phyloP scores from a whole-genome alignment of 2,329 filamentous ascomycete genomes.

The Neonectria hederae region DNA sequence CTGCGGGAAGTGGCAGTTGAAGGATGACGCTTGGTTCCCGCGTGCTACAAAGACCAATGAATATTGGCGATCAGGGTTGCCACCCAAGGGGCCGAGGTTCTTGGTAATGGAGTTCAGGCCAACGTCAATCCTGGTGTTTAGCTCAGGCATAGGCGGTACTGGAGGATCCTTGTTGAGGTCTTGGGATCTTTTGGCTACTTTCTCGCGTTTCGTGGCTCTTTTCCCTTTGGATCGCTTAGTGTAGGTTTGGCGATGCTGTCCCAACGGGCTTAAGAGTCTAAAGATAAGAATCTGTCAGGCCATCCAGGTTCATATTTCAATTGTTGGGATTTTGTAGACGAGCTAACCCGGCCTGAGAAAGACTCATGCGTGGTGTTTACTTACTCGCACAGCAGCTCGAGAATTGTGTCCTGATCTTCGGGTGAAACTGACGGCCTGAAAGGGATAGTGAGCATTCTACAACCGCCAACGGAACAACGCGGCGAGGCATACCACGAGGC shows the following conservation, averaged over 20 bases:
- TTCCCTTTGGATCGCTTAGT: slow-evolving; percentile 69
- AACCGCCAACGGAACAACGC: neutral
- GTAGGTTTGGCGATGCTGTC: slow-evolving; percentile 66
- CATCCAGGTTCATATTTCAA: neutral
- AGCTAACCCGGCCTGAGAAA: neutral
- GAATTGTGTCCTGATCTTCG: slow-evolving; percentile 69
- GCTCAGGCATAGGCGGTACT: slow-evolving; percentile 55
- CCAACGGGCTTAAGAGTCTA: slow-evolving; percentile 72
- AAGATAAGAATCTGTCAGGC: slow-evolving; percentile 9
- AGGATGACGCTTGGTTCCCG: slow-evolving; percentile 64
- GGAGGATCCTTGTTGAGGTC: slow-evolving; percentile 41
- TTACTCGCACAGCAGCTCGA: slow-evolving; percentile 75
- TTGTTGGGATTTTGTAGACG: neutral
- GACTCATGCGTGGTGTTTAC: slow-evolving; percentile 29
- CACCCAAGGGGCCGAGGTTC: slow-evolving; percentile 50
- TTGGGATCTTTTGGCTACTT: slow-evolving; percentile 44
- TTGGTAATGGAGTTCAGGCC: slow-evolving; percentile 73
- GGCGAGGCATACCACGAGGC: slow-evolving; percentile 64
- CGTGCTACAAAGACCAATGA: slow-evolving; percentile 67
- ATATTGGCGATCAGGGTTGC: slow-evolving; percentile 46
- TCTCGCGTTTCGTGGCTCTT: slow-evolving; percentile 61
- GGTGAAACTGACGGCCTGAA: slow-evolving; percentile 67
- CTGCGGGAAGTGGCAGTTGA: slow-evolving; percentile 69
- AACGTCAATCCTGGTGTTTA: slow-evolving; percentile 67
- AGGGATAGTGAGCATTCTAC: slow-evolving; percentile 5